These are phyloP conservation scores for Saccharomycopsis capsularis DNA, from an alignment of 805 yeast genomes.

Conservation along the genomic window DNA sequence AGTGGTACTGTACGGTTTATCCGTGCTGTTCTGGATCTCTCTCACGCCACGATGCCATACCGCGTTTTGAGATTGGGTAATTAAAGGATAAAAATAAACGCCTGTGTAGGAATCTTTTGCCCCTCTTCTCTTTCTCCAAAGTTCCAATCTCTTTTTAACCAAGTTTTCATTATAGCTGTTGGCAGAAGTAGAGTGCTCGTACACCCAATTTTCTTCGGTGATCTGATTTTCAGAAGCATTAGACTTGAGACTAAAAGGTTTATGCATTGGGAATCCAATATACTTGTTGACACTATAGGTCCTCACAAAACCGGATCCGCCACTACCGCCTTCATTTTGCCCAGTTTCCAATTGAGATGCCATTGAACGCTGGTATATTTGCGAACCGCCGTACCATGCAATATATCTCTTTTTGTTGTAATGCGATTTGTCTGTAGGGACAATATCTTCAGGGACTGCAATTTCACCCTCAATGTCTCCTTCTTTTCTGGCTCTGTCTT, in stretches of 20 bases:
- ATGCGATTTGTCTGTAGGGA: constrained; percentile 36
- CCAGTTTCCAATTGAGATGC: constrained; percentile 14
- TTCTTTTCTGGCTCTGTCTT: constrained; percentile 36
- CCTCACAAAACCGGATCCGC: not conserved
- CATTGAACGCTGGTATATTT: constrained; percentile 31
- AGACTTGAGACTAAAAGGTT: constrained; percentile 14
- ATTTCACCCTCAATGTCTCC: constrained; percentile 61
- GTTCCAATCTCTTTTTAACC: constrained; percentile 46
- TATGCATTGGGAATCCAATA: constrained; percentile 16
- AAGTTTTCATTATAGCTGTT: constrained; percentile 61
- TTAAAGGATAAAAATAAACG: constrained; percentile 59
- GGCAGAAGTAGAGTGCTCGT: constrained; percentile 70
- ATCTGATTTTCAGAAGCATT: constrained; percentile 24
- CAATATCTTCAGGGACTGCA: constrained; percentile 52
- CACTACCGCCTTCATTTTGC: not conserved
- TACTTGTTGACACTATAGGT: constrained; percentile 13
- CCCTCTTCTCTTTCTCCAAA: constrained; percentile 35
- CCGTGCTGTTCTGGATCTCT: constrained; percentile 26
- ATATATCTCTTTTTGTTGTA: constrained; percentile 42
- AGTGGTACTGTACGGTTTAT: not conserved
- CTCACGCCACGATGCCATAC: constrained; percentile 28
- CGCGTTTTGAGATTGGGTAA: constrained; percentile 63
- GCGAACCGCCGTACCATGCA: constrained; percentile 41
- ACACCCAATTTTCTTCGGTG: constrained; percentile 74
- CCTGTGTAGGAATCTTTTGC: constrained; percentile 83